Base-by-base conservation (phyloP, 768 basidiomycete species). In the Gloeopeniophorella convolvens region DNA sequence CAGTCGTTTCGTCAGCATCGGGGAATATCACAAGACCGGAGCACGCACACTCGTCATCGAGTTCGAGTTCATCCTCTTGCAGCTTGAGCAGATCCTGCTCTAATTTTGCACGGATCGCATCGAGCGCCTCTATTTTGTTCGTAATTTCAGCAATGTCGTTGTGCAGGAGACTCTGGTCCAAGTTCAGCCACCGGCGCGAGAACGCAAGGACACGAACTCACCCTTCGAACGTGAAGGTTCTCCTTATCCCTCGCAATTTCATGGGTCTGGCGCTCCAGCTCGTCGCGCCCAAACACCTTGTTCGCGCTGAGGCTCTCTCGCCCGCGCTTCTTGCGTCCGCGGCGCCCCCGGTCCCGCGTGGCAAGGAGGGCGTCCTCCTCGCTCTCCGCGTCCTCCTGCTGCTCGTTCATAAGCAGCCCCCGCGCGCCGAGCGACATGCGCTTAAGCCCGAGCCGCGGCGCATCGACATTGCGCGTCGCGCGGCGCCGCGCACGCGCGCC, bases 191-290 rank as follows among this genome's bases (percentile, higher is more conserved):
- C 26, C 21, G 5, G 12, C 23, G 31, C 24, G n/a, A 21, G 48
- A 39, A 58, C 37, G 18, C 18, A 57, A 58, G 46, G 24, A 49
- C 32, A 39, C 27, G 47, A 34, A 47, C 44, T 45, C 28, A 94
- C 92, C 71, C 87, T 77, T 60, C 89, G 80, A 48, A 97, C 89
- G 63, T 87, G 80, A 16, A 97, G 62, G 65, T 98, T 95, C 65
- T 93, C 88, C 73, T 94, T 93, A 72, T 99, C 96, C 55, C 78
- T 75, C 59, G 78, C 63, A 51, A 99, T 95, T 67, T 97, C 96
- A 50, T 83, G 74, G 23, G 80, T 80, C 67, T 98, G 94, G 46
- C 84, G 75, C 18, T 75, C 70, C 54, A 99, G 73, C 65, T 98
- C 96, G 34, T 91, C 89, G 63, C 80, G 80, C 45, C 89, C 89